Percentiles rank a stretch among this genome's conserved stretches.
Evolutionary conservation across 768 basidiomycete species (phyloP).

Genomic region (Mycena kentingensis): DNA sequence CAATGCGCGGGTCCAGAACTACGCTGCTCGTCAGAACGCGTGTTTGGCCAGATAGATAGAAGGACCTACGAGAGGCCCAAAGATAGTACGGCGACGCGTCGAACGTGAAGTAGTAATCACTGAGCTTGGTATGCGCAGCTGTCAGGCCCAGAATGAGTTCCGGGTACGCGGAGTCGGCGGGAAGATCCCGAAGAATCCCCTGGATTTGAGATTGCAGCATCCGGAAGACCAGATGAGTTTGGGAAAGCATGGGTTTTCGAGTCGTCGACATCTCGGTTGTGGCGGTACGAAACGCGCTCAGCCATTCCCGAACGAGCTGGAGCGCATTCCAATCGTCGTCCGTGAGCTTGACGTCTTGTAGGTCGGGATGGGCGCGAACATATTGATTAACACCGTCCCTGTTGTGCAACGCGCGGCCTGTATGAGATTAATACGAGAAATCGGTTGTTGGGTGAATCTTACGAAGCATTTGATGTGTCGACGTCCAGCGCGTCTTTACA

Average conservation of each 20-base stretch:
- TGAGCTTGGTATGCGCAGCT: conserved; percentile 5
- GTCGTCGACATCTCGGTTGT: too few species aligned
- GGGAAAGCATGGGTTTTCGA: conserved; percentile 7
- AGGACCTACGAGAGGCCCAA: conserved; percentile 2
- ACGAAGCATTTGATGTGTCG: conserved; percentile 35
- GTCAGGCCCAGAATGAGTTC: background rate
- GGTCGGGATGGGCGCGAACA: too few species aligned
- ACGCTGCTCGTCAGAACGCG: too few species aligned
- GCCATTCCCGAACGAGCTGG: too few species aligned
- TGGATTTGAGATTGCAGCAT: background rate
- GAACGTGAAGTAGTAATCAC: conserved; percentile 2
- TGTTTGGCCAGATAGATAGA: background rate
- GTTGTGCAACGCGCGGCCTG: conserved; percentile 24
- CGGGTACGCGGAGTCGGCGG: background rate
- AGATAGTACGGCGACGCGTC: conserved; percentile 1
- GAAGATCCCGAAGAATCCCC: background rate
- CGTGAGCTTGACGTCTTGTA: too few species aligned
- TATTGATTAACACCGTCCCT: too few species aligned
- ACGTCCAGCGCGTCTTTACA: conserved; percentile 32
- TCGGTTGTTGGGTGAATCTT: conserved; percentile 2
- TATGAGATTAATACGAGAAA: background rate
- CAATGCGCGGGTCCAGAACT: conserved; percentile 7
- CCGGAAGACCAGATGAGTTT: conserved; percentile 2
- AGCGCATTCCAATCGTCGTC: too few species aligned
- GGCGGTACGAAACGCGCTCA: too few species aligned